Evolutionary conservation across 345 rosid species (phyloP).

Genomic region (Cardamine chenopodiifolia): DNA sequence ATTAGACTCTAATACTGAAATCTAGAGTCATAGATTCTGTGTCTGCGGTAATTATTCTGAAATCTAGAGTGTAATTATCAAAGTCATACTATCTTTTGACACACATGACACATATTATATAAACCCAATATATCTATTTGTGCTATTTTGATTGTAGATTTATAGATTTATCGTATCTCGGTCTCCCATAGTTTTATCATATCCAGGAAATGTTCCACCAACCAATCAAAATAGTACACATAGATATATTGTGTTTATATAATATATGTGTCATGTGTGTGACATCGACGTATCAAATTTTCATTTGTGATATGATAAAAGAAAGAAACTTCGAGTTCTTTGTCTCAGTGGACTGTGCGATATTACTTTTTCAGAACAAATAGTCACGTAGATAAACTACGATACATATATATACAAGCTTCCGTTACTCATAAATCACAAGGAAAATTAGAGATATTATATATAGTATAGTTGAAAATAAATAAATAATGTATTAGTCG

Average conservation of each 20-base stretch:
- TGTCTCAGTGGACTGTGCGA: constrained; percentile 28
- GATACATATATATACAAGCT: neutral
- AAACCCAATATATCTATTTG: no score
- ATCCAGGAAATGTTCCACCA: neutral
- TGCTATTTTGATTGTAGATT: no score
- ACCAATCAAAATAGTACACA: constrained; percentile 30
- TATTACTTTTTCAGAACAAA: neutral
- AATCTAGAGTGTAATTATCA: neutral
- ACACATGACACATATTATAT: no score
- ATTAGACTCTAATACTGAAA: constrained; percentile 8
- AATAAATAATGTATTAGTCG: constrained; percentile 8
- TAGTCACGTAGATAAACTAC: constrained; percentile 6
- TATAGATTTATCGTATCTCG: constrained; percentile 8
- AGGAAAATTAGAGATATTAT: neutral
- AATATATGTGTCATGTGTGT: neutral
- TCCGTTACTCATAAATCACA: neutral
- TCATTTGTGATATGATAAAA: constrained; percentile 26
- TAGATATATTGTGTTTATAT: constrained; percentile 7
- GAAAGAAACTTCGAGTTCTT: constrained; percentile 33
- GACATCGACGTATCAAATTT: constrained; percentile 39
- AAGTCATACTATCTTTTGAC: constrained; percentile 1
- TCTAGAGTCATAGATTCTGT: no score
- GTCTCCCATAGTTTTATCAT: constrained; percentile 12
- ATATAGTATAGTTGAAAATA: neutral
- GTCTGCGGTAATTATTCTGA: no score